Evolutionary conservation across 805 yeast species (phyloP).

Genomic region (Starmerella cellae): DNA sequence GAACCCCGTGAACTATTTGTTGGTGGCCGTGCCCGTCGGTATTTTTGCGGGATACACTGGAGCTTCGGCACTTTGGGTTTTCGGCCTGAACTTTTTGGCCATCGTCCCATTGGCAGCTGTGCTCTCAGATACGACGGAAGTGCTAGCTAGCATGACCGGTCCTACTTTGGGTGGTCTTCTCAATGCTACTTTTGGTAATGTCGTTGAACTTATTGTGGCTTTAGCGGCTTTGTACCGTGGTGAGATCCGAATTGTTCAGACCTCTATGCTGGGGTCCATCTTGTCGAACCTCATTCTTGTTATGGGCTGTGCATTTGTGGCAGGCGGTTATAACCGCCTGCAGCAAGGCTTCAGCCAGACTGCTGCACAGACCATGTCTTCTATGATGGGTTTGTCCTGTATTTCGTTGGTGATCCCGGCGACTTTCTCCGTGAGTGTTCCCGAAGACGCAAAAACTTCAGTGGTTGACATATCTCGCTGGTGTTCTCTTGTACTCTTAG

Average conservation of each 20-base stretch:
- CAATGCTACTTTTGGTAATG: conserved; percentile 96
- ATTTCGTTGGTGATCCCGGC: conserved; percentile 88
- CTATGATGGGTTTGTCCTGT: conserved; percentile 80
- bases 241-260: conserved; percentile 89
- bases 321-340: conserved; percentile 77
- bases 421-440: conserved; percentile 64
- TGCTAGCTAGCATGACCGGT: conserved; percentile 74
- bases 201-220: conserved; percentile 91
- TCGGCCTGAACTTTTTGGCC: conserved; percentile 70
- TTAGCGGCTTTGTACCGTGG: conserved; percentile 74
- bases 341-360: conserved; percentile 89
- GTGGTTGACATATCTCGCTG: conserved; percentile 74
- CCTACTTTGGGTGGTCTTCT: conserved; percentile 85
- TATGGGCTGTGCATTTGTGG: conserved; percentile 86
- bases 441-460: conserved; percentile 30
- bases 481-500: conserved; percentile 63
- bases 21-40: conserved; percentile 83
- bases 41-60: conserved; percentile 51
- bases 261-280: conserved; percentile 92
- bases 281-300: conserved; percentile 79
- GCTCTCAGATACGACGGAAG: conserved; percentile 87
- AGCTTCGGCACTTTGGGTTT: conserved; percentile 43
- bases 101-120: conserved; percentile 87
- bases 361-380: conserved; percentile 95
- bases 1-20: conserved; percentile 47